Evolutionary conservation across 148 eudicot species (phyloP).

Genomic region (Rhododendron simsii): DNA sequence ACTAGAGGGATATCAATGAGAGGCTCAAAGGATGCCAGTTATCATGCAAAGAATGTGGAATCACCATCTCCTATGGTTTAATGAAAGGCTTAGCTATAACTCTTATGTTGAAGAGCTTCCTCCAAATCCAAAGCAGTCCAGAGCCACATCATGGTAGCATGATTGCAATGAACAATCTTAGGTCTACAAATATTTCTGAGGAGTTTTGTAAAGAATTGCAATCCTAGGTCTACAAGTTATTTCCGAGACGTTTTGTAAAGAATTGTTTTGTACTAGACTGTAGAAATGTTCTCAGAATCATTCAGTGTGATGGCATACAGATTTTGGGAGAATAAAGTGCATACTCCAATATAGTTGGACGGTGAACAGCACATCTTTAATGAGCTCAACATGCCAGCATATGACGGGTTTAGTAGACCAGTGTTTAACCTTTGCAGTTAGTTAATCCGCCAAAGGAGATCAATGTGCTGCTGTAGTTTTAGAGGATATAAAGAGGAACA

Average conservation of each 20-base stretch:
- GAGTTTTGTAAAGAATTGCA: not conserved
- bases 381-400: no score
- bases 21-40: no score
- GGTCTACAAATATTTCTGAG: not conserved
- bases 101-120: not conserved
- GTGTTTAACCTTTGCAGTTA: no score
- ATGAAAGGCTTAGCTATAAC: not conserved
- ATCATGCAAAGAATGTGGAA: no score
- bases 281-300: not conserved
- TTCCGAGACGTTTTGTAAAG: not conserved
- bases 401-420: no score
- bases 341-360: not conserved
- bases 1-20: no score
- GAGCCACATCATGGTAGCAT: not conserved
- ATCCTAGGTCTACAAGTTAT: not conserved
- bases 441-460: no score
- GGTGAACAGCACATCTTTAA: no score
- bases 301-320: not conserved
- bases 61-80: no score
- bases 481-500: no score
- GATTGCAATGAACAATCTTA: not conserved
- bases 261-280: not conserved
- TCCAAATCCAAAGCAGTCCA: not conserved
- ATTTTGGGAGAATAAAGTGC: not conserved
- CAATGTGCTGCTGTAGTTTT: no score